phyloP scores from a whole-genome alignment of 805 yeast species.

The Yarrowia keelungensis region DNA sequence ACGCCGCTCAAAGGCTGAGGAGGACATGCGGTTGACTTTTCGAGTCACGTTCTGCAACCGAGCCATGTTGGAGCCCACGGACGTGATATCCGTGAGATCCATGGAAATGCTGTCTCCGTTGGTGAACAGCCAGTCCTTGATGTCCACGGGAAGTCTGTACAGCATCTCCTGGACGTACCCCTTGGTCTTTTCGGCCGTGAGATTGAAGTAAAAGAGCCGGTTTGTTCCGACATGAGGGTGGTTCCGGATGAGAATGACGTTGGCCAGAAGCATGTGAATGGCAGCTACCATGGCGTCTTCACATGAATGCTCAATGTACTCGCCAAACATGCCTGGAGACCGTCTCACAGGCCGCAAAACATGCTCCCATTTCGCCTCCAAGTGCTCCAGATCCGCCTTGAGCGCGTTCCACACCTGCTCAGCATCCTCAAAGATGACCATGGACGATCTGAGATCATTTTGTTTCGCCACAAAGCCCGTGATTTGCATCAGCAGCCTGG shows the following conservation, averaged over 20 bases:
- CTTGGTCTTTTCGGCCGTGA: constrained; percentile 18
- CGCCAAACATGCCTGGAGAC: constrained; percentile 8
- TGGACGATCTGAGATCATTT: constrained; percentile 10
- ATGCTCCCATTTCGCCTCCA: constrained; percentile 26
- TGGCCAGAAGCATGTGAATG: constrained; percentile 28
- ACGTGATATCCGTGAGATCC: constrained; percentile 26
- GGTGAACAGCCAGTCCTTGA: constrained; percentile 38
- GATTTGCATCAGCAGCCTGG: constrained; percentile 26
- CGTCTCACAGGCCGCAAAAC: constrained; percentile 8
- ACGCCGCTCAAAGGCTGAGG: constrained; percentile 2
- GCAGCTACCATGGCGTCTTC: constrained; percentile 36
- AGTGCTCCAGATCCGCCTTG: background rate
- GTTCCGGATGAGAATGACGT: constrained; percentile 26
- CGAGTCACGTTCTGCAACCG: constrained; percentile 9
- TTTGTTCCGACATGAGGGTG: constrained; percentile 26
- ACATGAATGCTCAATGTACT: constrained; percentile 11
- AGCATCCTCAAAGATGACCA: background rate
- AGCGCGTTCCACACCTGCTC: constrained; percentile 9
- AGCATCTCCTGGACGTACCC: constrained; percentile 25
- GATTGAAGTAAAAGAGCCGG: constrained; percentile 22
- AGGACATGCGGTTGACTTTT: background rate
- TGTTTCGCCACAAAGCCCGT: constrained; percentile 36
- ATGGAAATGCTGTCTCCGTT: constrained; percentile 21
- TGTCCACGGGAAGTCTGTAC: constrained; percentile 22
- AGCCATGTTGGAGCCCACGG: constrained; percentile 35